Percentiles rank a stretch among this genome's conserved stretches.
These are phyloP conservation scores for Ceratorhiza oryzae-sativae DNA, from an alignment of 1,284 basidiomycete species.

Conservation along the genomic window DNA sequence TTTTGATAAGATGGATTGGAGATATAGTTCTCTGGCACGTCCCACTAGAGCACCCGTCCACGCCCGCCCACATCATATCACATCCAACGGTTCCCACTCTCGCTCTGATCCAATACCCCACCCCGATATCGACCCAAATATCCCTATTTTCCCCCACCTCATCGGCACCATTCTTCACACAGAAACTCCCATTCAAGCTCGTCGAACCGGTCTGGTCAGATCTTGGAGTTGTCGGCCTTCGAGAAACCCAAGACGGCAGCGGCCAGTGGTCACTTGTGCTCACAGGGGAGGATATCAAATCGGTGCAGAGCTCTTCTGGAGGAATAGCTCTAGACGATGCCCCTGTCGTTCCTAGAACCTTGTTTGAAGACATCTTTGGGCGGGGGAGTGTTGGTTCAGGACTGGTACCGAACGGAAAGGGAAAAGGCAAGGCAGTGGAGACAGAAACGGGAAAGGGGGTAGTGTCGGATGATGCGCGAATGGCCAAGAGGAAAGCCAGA, in stretches of 20 bases:
- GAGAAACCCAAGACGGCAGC: constrained; percentile 46
- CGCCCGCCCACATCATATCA: constrained; percentile 54
- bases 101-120: constrained; percentile 59
- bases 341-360: constrained; percentile 58
- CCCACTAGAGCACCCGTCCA: constrained; percentile 54
- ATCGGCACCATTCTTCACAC: constrained; percentile 54
- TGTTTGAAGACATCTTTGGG: constrained; percentile 89
- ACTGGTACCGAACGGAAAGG: background rate
- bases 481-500: constrained; percentile 45
- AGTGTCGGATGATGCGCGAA: constrained; percentile 46
- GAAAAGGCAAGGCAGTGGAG: constrained; percentile 32
- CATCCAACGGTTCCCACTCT: constrained; percentile 67
- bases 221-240: constrained; percentile 61
- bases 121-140: constrained; percentile 54
- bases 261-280: constrained; percentile 63
- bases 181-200: constrained; percentile 66
- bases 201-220: constrained; percentile 56
- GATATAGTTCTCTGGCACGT: constrained; percentile 65
- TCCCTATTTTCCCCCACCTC: constrained; percentile 60
- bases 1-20: constrained; percentile 12
- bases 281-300: constrained; percentile 63
- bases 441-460: constrained; percentile 47
- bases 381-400: constrained; percentile 60
- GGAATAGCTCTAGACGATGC: constrained; percentile 54
- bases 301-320: constrained; percentile 44